Base-by-base conservation (phyloP, 805 yeast species). In the Yamadazyma kitorensis region DNA sequence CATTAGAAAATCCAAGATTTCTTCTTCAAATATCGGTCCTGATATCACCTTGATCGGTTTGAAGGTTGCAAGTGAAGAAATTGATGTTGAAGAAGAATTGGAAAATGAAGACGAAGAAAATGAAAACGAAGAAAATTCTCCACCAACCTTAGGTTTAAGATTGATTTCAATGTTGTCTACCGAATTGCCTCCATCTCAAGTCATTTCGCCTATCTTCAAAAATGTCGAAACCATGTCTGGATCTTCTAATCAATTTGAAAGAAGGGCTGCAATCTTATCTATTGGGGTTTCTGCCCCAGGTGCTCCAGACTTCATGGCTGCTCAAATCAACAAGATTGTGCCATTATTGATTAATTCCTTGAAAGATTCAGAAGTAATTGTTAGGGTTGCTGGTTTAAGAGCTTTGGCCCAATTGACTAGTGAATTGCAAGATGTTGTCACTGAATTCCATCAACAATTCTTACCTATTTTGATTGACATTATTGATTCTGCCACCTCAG, bases 141-240 rank as follows among this genome's bases (percentile, higher is more conserved):
- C 96, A 37, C 62, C 80, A 27, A 60, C 82, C 32, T 72, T 87
- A 45, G 95, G 95, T 11, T 72, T 88, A 49, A 78, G 95, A 64
- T 68, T 91, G 39, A 59, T 93, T 34, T 84, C 86, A 34, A 76
- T 77, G 52, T 78, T 91, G 46, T 77, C 98, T 12, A 68, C 81
- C 28, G 88, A 82, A 52, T 71, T 93, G 51, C 96, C 99, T 34
- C 96, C 98, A 31, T 76, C 87, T 27, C 98, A 93, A 61, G 95
- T 86, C 37, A 80, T 89, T 45, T 74, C 71, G 44, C 91, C 96
- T 27, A 72, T 91, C 43, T 70, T 87, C 41, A 85, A 79, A 45
- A 75, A 73, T 45, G 59, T 85, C 43, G 72, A 76, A 28, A 55
- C 72, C 27, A 61, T 80, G 70, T 58, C 81, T 41, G 25, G 51